These are phyloP conservation scores for Allantophomopsis lycopodina DNA, from an alignment of 2,329 filamentous ascomycete species.

Conservation along the genomic window DNA sequence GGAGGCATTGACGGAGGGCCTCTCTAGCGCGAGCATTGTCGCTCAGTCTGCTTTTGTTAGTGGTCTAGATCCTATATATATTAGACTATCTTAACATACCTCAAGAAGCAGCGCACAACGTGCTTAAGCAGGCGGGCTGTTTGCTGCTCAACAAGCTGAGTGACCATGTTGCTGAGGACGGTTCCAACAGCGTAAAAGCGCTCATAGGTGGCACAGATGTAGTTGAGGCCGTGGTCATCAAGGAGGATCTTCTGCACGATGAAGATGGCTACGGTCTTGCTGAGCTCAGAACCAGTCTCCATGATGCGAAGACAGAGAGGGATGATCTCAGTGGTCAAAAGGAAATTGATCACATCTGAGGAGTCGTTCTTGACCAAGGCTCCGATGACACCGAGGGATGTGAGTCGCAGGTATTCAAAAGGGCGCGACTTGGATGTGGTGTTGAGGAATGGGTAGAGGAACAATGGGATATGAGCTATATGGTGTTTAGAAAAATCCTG, in stretches of 20 bases:
- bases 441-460: conserved; percentile 96
- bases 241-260: conserved; percentile 98
- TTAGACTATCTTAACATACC: conserved; percentile 38
- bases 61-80: conserved; percentile 5
- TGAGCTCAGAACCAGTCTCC: conserved; percentile 96
- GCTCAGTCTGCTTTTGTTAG: conserved; percentile 52
- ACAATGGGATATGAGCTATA: conserved; percentile 88
- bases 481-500: conserved; percentile 5
- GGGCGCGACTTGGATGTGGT: conserved; percentile 96
- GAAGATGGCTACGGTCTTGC: conserved; percentile 98
- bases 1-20: conserved; percentile 87
- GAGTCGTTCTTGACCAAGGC: conserved; percentile 98
- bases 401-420: conserved; percentile 93
- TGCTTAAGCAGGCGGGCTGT: conserved; percentile 93
- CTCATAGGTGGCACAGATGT: conserved; percentile 98
- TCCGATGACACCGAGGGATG: conserved; percentile 90
- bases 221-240: conserved; percentile 91
- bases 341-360: conserved; percentile 96
- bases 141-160: conserved; percentile 92
- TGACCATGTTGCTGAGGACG: conserved; percentile 97
- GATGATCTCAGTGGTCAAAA: conserved; percentile 96
- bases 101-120: conserved; percentile 90
- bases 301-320: conserved; percentile 95
- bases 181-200: conserved; percentile 97
- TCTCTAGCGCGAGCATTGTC: conserved; percentile 94